Percentiles rank a stretch among this genome's conserved stretches.
These are phyloP conservation scores for Przewalskia tangutica DNA, from an alignment of 257 asterid genomes.

Conservation along the genomic window DNA sequence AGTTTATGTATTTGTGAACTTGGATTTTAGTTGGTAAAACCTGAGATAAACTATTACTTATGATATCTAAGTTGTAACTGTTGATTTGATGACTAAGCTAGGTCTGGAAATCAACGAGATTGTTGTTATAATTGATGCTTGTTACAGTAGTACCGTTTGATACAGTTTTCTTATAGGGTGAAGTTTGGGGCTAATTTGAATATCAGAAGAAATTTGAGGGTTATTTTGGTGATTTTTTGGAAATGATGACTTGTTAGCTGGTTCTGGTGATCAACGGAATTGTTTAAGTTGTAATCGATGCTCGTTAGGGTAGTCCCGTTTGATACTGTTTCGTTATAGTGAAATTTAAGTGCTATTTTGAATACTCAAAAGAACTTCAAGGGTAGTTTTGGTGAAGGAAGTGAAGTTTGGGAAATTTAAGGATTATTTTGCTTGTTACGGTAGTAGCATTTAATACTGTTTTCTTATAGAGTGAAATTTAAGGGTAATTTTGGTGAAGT, in stretches of 20 bases:
- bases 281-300: background rate
- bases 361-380: background rate
- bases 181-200: background rate
- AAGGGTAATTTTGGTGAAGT: background rate
- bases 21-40: background rate
- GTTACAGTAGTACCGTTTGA: background rate
- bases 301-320: background rate
- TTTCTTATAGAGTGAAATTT: background rate
- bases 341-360: background rate
- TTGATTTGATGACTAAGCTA: background rate
- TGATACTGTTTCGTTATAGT: background rate
- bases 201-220: no score
- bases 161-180: background rate
- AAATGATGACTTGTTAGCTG: background rate
- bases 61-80: background rate
- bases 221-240: background rate
- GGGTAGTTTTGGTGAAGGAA: background rate
- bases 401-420: conserved; percentile 16
- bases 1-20: background rate
- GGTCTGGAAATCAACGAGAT: background rate
- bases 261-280: no score
- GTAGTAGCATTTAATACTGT: background rate
- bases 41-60: background rate
- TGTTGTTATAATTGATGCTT: background rate
- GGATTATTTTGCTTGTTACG: background rate